A percentile compares a stretch with the other conserved stretches of the same genome.
Evolutionary conservation across 768 basidiomycete species (phyloP).

Genomic region (Coprinopsis sp.): DNA sequence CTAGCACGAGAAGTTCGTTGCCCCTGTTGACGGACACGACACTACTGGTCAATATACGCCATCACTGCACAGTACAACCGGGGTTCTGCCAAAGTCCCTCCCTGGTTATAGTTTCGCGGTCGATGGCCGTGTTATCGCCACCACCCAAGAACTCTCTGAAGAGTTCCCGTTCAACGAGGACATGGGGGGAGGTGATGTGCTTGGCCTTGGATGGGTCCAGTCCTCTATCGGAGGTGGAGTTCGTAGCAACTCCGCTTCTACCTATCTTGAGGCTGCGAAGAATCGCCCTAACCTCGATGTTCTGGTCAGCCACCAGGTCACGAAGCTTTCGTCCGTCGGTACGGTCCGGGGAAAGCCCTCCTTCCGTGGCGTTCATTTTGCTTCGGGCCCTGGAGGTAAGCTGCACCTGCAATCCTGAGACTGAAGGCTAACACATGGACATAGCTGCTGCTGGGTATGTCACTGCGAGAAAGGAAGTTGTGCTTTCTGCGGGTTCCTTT

Average conservation of each 20-base stretch:
- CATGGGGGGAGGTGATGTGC: conserved; percentile 9
- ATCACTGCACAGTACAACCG: conserved; percentile 16
- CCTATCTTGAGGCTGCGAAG: conserved; percentile 15
- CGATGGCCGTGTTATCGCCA: conserved; percentile 17
- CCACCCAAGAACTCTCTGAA: conserved; percentile 10
- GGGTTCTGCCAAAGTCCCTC: conserved; percentile 14
- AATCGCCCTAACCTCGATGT: conserved; percentile 25
- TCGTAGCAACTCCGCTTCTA: conserved; percentile 10
- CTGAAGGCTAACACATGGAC: neutral
- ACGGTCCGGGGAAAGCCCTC: conserved; percentile 11
- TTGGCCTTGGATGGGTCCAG: conserved; percentile 12
- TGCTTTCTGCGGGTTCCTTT: conserved; percentile 33
- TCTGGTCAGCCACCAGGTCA: conserved; percentile 29
- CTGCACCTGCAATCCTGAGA: neutral
- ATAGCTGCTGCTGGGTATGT: neutral
- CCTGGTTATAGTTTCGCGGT: conserved; percentile 14
- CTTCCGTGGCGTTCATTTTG: conserved; percentile 19
- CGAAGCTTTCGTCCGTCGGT: conserved; percentile 22
- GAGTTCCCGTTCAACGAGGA: conserved; percentile 11
- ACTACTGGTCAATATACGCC: conserved; percentile 18
- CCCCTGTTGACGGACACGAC: conserved; percentile 15
- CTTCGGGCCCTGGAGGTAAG: conserved; percentile 1
- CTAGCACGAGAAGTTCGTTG: conserved; percentile 17
- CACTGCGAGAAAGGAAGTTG: conserved; percentile 29
- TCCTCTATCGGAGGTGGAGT: conserved; percentile 9